Percentiles rank a stretch among this genome's conserved stretches.
Evolutionary conservation across 2,329 filamentous ascomycete genomes (phyloP).

Genomic region (Penicillium glabrum): DNA sequence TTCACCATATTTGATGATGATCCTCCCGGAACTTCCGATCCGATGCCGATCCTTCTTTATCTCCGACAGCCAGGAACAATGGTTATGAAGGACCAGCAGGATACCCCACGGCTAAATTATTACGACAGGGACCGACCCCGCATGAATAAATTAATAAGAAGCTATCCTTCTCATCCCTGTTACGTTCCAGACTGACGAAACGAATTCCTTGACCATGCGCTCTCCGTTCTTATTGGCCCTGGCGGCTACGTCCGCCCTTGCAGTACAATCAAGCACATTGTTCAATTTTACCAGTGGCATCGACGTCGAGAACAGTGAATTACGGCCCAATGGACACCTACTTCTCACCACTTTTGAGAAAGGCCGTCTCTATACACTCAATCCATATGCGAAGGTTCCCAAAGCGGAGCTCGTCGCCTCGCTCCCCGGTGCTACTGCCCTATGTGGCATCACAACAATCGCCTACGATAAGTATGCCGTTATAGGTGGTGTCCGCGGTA

Average conservation of each 20-base stretch:
- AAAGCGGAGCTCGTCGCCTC: slow-evolving; percentile 10
- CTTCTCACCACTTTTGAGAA: slow-evolving; percentile 18
- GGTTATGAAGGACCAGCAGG: neutral
- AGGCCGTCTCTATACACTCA: slow-evolving; percentile 12
- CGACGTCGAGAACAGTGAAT: slow-evolving; percentile 15
- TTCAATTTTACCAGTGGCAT: slow-evolving; percentile 13
- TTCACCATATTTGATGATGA: neutral
- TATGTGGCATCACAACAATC: slow-evolving; percentile 19
- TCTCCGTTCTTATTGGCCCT: neutral
- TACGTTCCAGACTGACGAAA: neutral
- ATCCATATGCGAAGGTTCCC: neutral
- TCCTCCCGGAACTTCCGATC: neutral
- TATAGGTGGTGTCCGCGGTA: slow-evolving; percentile 14
- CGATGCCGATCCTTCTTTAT: neutral
- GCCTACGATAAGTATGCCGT: slow-evolving; percentile 18
- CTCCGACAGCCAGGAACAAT: neutral
- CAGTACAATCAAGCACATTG: slow-evolving; percentile 5
- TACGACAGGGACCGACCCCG: neutral
- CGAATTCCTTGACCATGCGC: neutral
- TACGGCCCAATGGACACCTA: slow-evolving; percentile 16
- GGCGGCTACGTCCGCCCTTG: slow-evolving; percentile 1
- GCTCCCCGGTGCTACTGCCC: slow-evolving; percentile 14
- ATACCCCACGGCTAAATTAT: neutral
- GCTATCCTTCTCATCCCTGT: neutral
- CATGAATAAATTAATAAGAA: neutral